A percentile compares a stretch with the other conserved stretches of the same genome.
phyloP scores from a whole-genome alignment of 331 rosid species.

The Pyracantha coccinea region DNA sequence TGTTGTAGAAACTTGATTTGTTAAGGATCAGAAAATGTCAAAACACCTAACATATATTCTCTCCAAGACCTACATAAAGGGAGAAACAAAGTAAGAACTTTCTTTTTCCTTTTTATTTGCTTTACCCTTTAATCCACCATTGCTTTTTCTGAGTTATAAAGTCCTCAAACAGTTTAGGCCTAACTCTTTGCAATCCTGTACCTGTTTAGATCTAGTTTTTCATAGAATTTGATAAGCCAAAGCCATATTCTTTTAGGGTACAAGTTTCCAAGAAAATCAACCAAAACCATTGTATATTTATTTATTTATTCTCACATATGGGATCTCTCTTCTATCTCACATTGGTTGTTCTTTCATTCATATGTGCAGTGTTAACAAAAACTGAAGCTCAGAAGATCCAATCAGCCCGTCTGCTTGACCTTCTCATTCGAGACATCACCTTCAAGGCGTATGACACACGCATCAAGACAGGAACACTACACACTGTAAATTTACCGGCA shows the following conservation, averaged over 20 bases:
- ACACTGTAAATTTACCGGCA: constrained; percentile 51
- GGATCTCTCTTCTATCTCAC: constrained; percentile 35
- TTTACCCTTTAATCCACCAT: constrained; percentile 25
- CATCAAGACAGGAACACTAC: constrained; percentile 51
- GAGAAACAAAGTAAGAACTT: constrained; percentile 23
- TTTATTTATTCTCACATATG: constrained; percentile 31
- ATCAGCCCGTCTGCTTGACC: constrained; percentile 80
- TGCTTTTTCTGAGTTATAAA: constrained; percentile 25
- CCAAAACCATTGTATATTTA: background rate
- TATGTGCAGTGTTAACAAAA: constrained; percentile 23
- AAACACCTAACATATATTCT: background rate
- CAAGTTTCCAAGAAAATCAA: background rate
- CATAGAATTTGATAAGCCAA: background rate
- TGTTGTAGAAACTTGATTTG: constrained; percentile 8
- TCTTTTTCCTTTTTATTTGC: constrained; percentile 27
- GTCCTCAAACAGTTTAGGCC: constrained; percentile 12
- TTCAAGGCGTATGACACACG: constrained; percentile 42
- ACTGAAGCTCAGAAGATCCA: constrained; percentile 39
- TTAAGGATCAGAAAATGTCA: background rate
- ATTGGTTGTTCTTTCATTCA: constrained; percentile 33
- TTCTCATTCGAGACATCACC: constrained; percentile 68
- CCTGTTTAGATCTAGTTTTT: constrained; percentile 5
- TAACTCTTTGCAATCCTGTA: constrained; percentile 21
- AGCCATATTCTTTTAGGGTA: constrained; percentile 6
- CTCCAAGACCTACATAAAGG: constrained; percentile 22